These are phyloP conservation scores for Rhododendron ferrugineum DNA, from an alignment of 148 eudicot species.

Conservation along the genomic window DNA sequence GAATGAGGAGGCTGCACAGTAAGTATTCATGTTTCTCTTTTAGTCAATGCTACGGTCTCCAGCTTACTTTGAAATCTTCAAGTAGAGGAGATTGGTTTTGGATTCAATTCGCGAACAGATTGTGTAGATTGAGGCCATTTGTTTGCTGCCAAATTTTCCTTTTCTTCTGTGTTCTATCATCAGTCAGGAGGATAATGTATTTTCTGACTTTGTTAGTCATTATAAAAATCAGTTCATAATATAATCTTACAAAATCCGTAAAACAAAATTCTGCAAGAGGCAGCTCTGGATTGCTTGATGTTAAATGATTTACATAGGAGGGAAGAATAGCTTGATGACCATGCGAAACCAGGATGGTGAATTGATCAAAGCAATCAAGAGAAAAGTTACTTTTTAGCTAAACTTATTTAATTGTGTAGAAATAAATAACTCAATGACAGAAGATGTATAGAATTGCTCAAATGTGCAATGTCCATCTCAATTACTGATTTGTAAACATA, in stretches of 20 bases:
- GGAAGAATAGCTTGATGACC: no score
- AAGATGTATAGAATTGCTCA: background rate
- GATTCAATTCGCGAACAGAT: background rate
- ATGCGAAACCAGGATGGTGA: background rate
- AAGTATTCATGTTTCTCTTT: conserved; percentile 28
- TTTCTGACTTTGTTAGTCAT: background rate
- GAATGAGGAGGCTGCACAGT: conserved; percentile 76
- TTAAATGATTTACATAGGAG: background rate
- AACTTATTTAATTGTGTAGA: background rate
- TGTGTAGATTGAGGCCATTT: background rate
- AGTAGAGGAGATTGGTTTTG: background rate
- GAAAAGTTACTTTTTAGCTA: background rate
- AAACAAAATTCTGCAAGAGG: background rate
- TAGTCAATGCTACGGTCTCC: background rate
- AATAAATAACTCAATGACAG: background rate
- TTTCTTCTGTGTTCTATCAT: background rate
- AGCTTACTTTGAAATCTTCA: background rate
- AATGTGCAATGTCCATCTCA: background rate
- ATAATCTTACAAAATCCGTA: background rate
- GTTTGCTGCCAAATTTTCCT: background rate
- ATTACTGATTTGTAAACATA: background rate
- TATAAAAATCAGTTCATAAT: background rate
- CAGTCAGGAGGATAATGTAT: background rate
- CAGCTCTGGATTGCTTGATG: background rate
- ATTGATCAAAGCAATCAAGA: background rate